Base-by-base conservation (phyloP, 495 filamentous ascomycete species). In the Venustampulla echinocandica region DNA sequence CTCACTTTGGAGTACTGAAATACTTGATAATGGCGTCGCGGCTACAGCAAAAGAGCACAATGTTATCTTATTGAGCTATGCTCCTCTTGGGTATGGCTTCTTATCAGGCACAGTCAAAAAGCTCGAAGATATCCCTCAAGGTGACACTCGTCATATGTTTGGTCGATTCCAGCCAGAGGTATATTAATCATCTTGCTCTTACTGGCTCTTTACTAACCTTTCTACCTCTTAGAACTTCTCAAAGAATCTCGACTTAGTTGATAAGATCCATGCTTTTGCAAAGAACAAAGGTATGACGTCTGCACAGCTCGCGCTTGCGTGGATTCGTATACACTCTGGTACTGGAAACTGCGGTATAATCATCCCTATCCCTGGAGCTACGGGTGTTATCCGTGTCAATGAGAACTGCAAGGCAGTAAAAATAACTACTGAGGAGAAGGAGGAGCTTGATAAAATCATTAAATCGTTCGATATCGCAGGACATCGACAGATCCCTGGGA, bases 251-350 rank as follows among this genome's bases (percentile, higher is more conserved):
- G 61, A 61, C 2, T 59, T 64, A 33, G 79, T 76, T 44, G 42
- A 71, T 32, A 53, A 61, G 46, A 40, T 73, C 37, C 7, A 30
- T 7, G 27, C 27, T 7, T 30, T 30, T 30, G 75, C 74, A 2
- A 55, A 63, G 11, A 54, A 45, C 19, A 77, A 80, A 55, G 68
- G 64, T 0, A 73, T 74, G 50, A 85, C 80, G 5, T 68, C 80
- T 0, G 75, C 75, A 2, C 87, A 95, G 67, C 65, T 93, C 24
- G 87, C 85, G 7, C 64, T 94, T 43, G 75, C 67, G 18, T 95
- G 89, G 88, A 10, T 47, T 30, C 27, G 27, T n/a, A n/a, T n/a
- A 7, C 27, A 30, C 27, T 30, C 27, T n/a, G n/a, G n/a, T 30
- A 30, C 27, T 30, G 27, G 27, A 7, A n/a, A 7, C 27, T 30